phyloP scores from a whole-genome alignment of 441 rosid species.

The Pelargonium exstipulatum region DNA sequence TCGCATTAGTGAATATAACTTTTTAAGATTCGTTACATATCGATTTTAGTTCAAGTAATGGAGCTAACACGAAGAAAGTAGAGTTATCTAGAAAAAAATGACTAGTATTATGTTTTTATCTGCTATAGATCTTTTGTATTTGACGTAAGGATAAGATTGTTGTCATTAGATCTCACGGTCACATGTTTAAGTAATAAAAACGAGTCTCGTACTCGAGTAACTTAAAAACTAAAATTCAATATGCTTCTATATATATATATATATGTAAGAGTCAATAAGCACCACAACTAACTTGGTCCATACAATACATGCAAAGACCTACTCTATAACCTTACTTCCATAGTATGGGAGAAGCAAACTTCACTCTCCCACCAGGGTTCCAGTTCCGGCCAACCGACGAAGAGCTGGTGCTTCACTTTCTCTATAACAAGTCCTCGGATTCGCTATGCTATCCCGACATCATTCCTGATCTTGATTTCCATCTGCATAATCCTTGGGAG shows the following conservation, averaged over 20 bases:
- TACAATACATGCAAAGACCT: too few species aligned
- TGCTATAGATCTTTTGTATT: too few species aligned
- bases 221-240: too few species aligned
- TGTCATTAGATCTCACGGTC: too few species aligned
- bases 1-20: neutral
- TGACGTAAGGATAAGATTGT: too few species aligned
- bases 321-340: neutral
- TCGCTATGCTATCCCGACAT: slow-evolving; percentile 25
- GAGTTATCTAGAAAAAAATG: too few species aligned
- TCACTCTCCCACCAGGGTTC: slow-evolving; percentile 48
- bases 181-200: too few species aligned
- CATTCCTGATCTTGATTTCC: slow-evolving; percentile 35
- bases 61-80: too few species aligned
- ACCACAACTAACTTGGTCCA: neutral
- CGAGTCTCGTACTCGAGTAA: too few species aligned
- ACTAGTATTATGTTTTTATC: too few species aligned
- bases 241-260: neutral
- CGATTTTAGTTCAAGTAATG: too few species aligned
- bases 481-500: slow-evolving; percentile 36
- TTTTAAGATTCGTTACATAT: too few species aligned
- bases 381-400: slow-evolving; percentile 42
- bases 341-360: slow-evolving; percentile 21
- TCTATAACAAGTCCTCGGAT: slow-evolving; percentile 27
- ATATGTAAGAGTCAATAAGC: neutral
- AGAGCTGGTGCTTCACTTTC: slow-evolving; percentile 45